These are phyloP conservation scores for Xylaria sp. DNA, from an alignment of 2,329 filamentous ascomycete species.

Conservation along the genomic window DNA sequence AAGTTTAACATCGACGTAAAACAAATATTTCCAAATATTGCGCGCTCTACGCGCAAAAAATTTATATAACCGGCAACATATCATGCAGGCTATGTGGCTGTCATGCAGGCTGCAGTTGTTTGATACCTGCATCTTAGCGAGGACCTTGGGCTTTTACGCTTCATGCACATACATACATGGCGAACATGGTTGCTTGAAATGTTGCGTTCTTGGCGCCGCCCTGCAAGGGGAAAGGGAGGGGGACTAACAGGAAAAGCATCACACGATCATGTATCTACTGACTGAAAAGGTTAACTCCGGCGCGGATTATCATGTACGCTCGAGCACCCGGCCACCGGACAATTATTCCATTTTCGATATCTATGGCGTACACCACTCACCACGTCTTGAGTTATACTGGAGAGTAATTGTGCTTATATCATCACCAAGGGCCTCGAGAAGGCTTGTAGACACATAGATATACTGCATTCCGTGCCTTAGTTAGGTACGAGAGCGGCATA, in stretches of 20 bases:
- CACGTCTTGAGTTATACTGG: too few species aligned
- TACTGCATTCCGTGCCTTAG: background rate
- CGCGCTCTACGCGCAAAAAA: constrained; percentile 21
- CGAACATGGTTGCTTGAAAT: background rate
- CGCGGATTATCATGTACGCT: background rate
- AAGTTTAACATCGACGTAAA: background rate
- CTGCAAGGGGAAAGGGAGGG: constrained; percentile 6
- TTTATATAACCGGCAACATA: background rate
- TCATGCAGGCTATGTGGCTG: constrained; percentile 7
- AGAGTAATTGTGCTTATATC: background rate
- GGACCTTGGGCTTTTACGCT: background rate
- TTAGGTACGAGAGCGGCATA: background rate
- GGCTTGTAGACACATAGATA: background rate
- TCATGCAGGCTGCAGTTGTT: constrained; percentile 19
- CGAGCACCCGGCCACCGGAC: background rate
- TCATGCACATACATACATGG: background rate
- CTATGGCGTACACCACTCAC: background rate
- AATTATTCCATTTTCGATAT: background rate
- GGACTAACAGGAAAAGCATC: constrained; percentile 9
- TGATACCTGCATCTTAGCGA: background rate
- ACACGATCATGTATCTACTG: constrained; percentile 17
- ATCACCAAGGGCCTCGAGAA: background rate
- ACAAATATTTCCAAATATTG: background rate
- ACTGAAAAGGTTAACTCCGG: background rate
- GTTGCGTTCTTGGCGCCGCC: background rate